A percentile compares a stretch with the other conserved stretches of the same genome.
These are phyloP conservation scores for Tolypocladium ovalisporum DNA, from an alignment of 2,329 filamentous ascomycete genomes.

Conservation along the genomic window DNA sequence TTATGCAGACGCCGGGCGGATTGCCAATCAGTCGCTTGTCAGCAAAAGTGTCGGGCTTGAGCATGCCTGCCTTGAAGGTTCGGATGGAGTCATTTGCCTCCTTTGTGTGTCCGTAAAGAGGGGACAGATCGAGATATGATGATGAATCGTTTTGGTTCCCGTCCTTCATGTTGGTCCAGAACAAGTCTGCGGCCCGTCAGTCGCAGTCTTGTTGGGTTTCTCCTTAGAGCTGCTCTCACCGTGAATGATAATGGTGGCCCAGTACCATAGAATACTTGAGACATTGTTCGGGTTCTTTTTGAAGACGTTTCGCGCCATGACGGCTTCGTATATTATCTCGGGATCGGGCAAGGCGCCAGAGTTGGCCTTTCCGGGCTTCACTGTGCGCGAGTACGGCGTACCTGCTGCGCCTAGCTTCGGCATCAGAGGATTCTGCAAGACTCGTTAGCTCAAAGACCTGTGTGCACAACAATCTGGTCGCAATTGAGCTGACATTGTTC, in stretches of 20 bases:
- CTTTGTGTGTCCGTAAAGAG: conserved; percentile 60
- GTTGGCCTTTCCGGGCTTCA: conserved; percentile 46
- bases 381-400: conserved; percentile 55
- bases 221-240: conserved; percentile 26
- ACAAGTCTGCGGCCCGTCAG: conserved; percentile 38
- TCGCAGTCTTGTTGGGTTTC: rapidly evolving
- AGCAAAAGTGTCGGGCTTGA: conserved; percentile 64
- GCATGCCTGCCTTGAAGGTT: conserved; percentile 57
- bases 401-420: conserved; percentile 58
- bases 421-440: conserved; percentile 46
- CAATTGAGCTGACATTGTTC: conserved; percentile 38
- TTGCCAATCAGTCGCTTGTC: conserved; percentile 60
- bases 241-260: conserved; percentile 64
- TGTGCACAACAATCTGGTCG: no score
- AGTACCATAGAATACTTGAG: conserved; percentile 61
- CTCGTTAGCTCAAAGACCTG: neutral
- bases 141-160: conserved; percentile 54
- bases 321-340: conserved; percentile 46
- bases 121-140: conserved; percentile 61
- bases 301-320: conserved; percentile 43
- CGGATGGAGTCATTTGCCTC: conserved; percentile 55
- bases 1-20: conserved; percentile 59
- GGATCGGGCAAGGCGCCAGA: conserved; percentile 59
- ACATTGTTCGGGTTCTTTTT: conserved; percentile 59
- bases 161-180: conserved; percentile 56